These are phyloP conservation scores for Ogataea sp. DNA, from an alignment of 805 yeast species.

Conservation along the genomic window DNA sequence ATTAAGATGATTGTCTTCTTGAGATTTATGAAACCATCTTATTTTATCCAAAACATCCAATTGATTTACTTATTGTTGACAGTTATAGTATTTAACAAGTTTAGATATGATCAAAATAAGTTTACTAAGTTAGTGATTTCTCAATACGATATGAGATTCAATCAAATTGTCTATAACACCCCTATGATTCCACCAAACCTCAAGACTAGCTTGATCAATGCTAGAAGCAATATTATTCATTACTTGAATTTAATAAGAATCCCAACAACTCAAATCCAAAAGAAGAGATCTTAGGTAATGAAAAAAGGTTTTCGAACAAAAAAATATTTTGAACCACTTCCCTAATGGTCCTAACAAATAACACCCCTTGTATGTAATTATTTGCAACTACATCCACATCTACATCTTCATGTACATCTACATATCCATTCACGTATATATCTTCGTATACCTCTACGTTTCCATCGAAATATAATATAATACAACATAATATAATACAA, in stretches of 20 bases:
- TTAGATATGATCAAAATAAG: slow-evolving; percentile 50
- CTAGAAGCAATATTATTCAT: slow-evolving; percentile 5
- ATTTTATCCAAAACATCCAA: slow-evolving; percentile 20
- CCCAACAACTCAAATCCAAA: neutral
- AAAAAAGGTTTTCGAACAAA: too few relatives aligned
- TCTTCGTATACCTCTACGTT: too few relatives aligned
- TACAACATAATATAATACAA: too few relatives aligned
- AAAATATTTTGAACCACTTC: too few relatives aligned
- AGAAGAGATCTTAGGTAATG: neutral
- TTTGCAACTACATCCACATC: too few relatives aligned
- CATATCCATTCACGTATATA: too few relatives aligned
- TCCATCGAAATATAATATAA: too few relatives aligned
- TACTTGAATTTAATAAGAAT: slow-evolving; percentile 9
- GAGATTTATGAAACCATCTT: slow-evolving; percentile 22
- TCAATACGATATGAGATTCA: slow-evolving; percentile 36
- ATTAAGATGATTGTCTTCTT: slow-evolving; percentile 33
- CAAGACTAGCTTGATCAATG: slow-evolving; percentile 4
- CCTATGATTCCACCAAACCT: slow-evolving; percentile 29
- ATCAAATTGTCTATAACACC: slow-evolving; percentile 24
- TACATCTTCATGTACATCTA: too few relatives aligned
- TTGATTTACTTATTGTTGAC: slow-evolving; percentile 32
- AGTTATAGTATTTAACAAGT: slow-evolving; percentile 48
- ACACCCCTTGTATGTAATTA: too few relatives aligned
- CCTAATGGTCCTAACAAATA: too few relatives aligned
- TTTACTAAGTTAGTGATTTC: slow-evolving; percentile 43